A percentile compares a stretch with the other conserved stretches of the same genome.
These are phyloP conservation scores for Pelargonium cotyledonis DNA, from an alignment of 441 rosid genomes.

Conservation along the genomic window DNA sequence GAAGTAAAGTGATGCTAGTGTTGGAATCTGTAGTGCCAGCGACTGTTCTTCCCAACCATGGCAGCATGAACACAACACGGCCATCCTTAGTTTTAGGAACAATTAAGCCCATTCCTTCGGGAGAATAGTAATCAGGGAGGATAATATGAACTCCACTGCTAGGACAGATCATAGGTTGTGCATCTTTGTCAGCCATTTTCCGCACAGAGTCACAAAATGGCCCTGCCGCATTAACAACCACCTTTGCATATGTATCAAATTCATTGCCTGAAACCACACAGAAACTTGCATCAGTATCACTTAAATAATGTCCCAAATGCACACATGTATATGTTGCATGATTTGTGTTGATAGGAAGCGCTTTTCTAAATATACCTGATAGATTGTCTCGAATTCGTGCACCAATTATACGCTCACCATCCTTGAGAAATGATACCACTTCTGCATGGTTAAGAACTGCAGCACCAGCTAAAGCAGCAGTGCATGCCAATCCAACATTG, in stretches of 20 bases:
- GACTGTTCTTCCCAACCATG: constrained; percentile 93
- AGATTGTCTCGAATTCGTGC: constrained; percentile 74
- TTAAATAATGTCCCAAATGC: neutral
- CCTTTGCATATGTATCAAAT: constrained; percentile 81
- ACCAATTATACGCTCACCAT: constrained; percentile 52
- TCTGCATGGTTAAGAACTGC: constrained; percentile 90
- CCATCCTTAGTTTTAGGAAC: constrained; percentile 99
- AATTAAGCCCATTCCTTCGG: constrained; percentile 97
- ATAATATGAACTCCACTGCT: constrained; percentile 92
- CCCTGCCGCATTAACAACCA: constrained; percentile 87
- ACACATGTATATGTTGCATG: neutral
- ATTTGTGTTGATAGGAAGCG: no score
- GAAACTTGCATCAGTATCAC: neutral
- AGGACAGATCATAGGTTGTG: constrained; percentile 72
- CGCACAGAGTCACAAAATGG: constrained; percentile 88
- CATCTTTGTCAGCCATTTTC: constrained; percentile 67
- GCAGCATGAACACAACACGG: constrained; percentile 89
- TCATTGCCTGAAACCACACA: constrained; percentile 47
- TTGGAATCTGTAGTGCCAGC: constrained; percentile 96
- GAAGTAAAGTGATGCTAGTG: constrained; percentile 71
- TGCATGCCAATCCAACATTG: constrained; percentile 80
- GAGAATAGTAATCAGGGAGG: constrained; percentile 96
- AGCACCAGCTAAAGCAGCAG: constrained; percentile 88
- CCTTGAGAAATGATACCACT: constrained; percentile 68
- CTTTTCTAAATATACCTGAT: no score